Evolutionary conservation across 345 rosid species (phyloP), one percentile per base, ranked within the genome.

Genomic region (Rhizophora mangle): DNA sequence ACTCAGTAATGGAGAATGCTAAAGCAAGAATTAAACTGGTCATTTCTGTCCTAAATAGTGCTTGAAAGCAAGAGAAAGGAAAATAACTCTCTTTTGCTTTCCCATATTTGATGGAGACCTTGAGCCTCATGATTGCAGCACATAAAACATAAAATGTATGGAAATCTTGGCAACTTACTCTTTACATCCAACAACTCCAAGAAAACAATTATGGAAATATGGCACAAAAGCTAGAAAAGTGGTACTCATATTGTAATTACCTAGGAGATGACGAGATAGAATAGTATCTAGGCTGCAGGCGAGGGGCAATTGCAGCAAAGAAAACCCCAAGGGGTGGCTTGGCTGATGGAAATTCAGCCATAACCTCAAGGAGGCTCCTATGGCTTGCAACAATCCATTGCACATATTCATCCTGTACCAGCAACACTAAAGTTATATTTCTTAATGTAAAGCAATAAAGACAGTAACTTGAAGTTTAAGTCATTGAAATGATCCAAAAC

Each of bases 211-310:
- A 13, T 13, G 49, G 18, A 43, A 43, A 43, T 15, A 18, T 11
- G 15, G 18, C 49, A 43, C 49, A 43, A 43, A 43, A 3, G 49
- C 49, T 43, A 43, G 5, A 11, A 43, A 43, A 43, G 18, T 13
- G 15, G 18, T 43, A 3, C 15, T 43, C 49, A 43, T 43, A 11
- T 43, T 3, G 5, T 68, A 54, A 72, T 82, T 74, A 92, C 98
- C 90, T 94, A 3, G 98, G 97, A 22, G 98, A 94, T 62, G 98
- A 94, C 61, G 98, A 92, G 80, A 94, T 94, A 68, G 98, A 94
- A 73, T 94, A 88, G 79, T 83, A 94, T 79, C 98, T 84, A 51
- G 98, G 98, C 58, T 86, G 97, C 76, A 94, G 85, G 54, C 86
- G 96, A 18, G 98, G 92, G 60, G 90, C 93, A 32, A 94, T 78